Conservation (phyloP, 139 green algal genomes). For the Picocystis salinarum region DNA sequence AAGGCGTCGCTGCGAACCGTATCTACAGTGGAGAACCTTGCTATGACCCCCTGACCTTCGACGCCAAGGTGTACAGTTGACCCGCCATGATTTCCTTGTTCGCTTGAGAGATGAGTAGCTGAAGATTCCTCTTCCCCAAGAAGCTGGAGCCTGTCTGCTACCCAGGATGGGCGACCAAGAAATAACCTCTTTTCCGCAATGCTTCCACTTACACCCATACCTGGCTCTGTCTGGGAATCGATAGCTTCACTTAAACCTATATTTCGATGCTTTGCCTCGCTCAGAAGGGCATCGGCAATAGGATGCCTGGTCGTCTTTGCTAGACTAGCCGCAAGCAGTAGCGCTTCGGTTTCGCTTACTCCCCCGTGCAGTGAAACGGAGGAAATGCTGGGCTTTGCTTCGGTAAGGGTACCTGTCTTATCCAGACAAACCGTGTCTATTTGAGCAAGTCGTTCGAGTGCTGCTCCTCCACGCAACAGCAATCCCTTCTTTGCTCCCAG, state of each 20-base stretch:
- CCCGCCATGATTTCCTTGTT: slow-evolving; percentile 9
- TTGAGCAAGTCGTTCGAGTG: slow-evolving; percentile 51
- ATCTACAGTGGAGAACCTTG: slow-evolving; percentile 39
- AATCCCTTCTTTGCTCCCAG: slow-evolving; percentile 53
- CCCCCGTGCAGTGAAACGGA: slow-evolving; percentile 1
- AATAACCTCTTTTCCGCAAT: background rate
- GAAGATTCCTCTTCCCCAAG: background rate
- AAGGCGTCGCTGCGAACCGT: slow-evolving; percentile 36
- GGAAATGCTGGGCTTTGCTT: slow-evolving; percentile 21
- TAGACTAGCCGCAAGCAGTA: slow-evolving; percentile 49
- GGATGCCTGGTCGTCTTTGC: slow-evolving; percentile 61
- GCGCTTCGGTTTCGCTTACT: background rate
- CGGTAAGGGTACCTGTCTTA: slow-evolving; percentile 93
- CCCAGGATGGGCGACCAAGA: slow-evolving; percentile 1
- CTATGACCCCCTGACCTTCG: slow-evolving; percentile 35
- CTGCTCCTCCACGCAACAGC: slow-evolving; percentile 66
- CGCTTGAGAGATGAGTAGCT: no score
- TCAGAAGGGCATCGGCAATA: slow-evolving; percentile 51
- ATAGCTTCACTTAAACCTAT: background rate
- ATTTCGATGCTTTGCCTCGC: slow-evolving; percentile 13
- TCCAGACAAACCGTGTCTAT: slow-evolving; percentile 73
- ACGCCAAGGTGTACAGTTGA: slow-evolving; percentile 19
- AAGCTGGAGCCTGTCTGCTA: background rate
- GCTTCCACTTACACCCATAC: background rate
- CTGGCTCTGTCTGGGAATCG: slow-evolving; percentile 1